These are phyloP conservation scores for Globisporangium echinulatum DNA, from an alignment of 352 stramenopile genomes.

Conservation along the genomic window DNA sequence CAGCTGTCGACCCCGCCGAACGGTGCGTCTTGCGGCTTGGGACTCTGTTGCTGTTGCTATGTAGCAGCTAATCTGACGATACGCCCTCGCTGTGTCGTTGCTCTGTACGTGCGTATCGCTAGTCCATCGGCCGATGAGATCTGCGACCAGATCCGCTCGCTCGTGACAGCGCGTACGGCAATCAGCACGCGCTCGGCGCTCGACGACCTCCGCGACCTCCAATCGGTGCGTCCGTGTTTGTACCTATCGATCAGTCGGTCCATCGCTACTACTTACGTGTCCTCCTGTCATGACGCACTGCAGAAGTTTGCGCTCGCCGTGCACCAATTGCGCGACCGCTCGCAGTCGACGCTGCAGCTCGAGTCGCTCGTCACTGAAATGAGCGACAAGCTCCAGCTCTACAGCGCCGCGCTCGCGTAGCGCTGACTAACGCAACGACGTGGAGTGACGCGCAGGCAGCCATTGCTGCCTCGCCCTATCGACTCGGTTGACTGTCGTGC, in stretches of 20 bases:
- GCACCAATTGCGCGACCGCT: constrained; percentile 50
- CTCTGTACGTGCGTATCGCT: neutral
- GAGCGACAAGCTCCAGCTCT: constrained; percentile 64
- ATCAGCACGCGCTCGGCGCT: constrained; percentile 40
- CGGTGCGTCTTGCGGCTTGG: constrained; percentile 13
- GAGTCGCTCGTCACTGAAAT: constrained; percentile 58
- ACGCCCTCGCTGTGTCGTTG: neutral
- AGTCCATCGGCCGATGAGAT: constrained; percentile 53
- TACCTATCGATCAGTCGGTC: neutral
- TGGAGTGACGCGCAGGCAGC: too few relatives aligned
- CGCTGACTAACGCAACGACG: too few relatives aligned
- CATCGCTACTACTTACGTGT: constrained; percentile 2
- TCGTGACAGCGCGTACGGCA: constrained; percentile 30
- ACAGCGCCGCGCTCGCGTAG: constrained; percentile 46
- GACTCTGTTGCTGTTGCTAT: neutral
- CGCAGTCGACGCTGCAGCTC: constrained; percentile 48
- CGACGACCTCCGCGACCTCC: constrained; percentile 59
- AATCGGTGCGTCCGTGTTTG: constrained; percentile 20
- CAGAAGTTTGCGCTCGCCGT: constrained; percentile 45
- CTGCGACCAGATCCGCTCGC: constrained; percentile 38
- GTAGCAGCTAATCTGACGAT: neutral
- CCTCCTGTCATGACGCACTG: neutral
- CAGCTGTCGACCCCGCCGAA: constrained; percentile 60
- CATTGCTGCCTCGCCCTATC: too few relatives aligned
- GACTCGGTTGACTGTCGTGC: too few relatives aligned